Evolutionary conservation across 1,139 yeast species (phyloP), one percentile per base, ranked within the genome.

Genomic region (Eremothecium gossypii): DNA sequence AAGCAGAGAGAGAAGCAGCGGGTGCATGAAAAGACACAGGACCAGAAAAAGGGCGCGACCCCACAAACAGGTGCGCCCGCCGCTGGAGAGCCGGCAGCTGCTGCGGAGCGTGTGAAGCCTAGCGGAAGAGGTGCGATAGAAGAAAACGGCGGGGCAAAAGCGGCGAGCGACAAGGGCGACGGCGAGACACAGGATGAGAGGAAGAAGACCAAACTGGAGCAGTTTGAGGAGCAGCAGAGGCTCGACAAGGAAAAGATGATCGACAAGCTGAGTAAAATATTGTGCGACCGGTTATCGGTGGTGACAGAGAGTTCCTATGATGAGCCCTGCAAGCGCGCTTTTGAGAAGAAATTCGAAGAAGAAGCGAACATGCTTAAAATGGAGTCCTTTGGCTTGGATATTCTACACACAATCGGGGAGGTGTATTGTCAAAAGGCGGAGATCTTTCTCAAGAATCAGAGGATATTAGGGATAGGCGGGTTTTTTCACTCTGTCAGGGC

Each of bases 301-400:
- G 78, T 80, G 65, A 86, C 96, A 0, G 97, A 89, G 61, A 81
- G 95, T 2, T 83, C 78, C 48, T 80, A 81, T 70, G 76, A 75
- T 38, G 73, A 66, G 1, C 87, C 77, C 46, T 83, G 87, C 32
- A 76, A 78, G 11, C 66, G 67, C 28, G 77, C 94, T 1, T 89
- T 86, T 63, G 70, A 71, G 47, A 75, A 73, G 43, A 86, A 87
- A 61, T 74, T 83, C 56, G 74, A 72, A 50, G 75, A 82, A 50
- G 96, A 89, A 63, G 95, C 95, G 1, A 94, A 87, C 56, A 73
- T 83, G 38, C 73, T 91, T 48, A 89, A 89, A 59, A 79, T 86
- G 83, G 97, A 89, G 64, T 84, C 95, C 41, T 91, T 89, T 66
- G 97, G 97, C 7, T 68, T 87, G 41, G 95, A 89, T 59, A 81